These are phyloP conservation scores for Boletellus sp. DNA, from an alignment of 1,284 basidiomycete species.

Conservation along the genomic window DNA sequence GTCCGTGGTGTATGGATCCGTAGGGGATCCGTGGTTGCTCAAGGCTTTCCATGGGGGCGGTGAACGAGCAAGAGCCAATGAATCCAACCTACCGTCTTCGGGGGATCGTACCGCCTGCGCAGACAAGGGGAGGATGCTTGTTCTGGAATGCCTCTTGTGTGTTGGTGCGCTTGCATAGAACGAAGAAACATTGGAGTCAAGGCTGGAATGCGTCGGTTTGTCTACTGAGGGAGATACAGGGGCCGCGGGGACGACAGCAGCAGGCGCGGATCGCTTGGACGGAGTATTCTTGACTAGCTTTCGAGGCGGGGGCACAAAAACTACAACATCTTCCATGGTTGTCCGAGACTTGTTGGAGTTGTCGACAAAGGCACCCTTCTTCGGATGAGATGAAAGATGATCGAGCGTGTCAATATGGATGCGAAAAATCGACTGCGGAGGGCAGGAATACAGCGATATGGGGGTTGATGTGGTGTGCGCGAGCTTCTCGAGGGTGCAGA, in stretches of 20 bases:
- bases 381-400: background rate
- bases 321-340: constrained; percentile 12
- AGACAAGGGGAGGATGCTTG: constrained; percentile 16
- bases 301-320: constrained; percentile 20
- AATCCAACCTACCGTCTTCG: constrained; percentile 15
- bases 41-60: constrained; percentile 29
- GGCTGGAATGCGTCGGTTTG: background rate
- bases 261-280: background rate
- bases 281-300: background rate
- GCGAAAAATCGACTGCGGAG: constrained; percentile 25
- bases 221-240: background rate
- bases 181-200: constrained; percentile 13
- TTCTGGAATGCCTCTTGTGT: background rate
- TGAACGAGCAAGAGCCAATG: constrained; percentile 25
- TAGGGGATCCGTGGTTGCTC: background rate
- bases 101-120: constrained; percentile 17
- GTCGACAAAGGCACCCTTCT: background rate
- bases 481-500: constrained; percentile 27
- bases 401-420: constrained; percentile 22
- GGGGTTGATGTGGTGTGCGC: constrained; percentile 13
- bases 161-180: constrained; percentile 17
- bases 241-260: background rate
- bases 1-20: background rate
- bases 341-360: background rate
- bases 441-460: constrained; percentile 29